phyloP scores from a whole-genome alignment of 2,329 filamentous ascomycete genomes.

The Dactylellina drechsleri region DNA sequence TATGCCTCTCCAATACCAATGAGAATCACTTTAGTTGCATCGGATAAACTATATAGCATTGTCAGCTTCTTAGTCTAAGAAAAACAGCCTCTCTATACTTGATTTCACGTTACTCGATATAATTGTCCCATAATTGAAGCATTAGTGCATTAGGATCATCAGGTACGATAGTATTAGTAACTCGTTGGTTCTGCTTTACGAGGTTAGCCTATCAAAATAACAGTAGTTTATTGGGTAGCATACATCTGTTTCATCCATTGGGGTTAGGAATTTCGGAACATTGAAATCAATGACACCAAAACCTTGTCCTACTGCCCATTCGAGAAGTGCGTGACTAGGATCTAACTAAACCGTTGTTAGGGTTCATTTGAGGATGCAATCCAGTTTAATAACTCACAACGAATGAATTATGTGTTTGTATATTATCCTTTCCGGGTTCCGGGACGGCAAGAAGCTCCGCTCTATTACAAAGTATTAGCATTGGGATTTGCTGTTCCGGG shows the following conservation, averaged over 20 bases:
- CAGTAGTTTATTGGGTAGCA: slow-evolving; percentile 63
- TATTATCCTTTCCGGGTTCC: slow-evolving; percentile 68
- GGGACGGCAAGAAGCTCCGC: slow-evolving; percentile 59
- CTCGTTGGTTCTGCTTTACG: slow-evolving; percentile 62
- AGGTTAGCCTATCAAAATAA: slow-evolving; percentile 9
- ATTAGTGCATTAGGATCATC: slow-evolving; percentile 38
- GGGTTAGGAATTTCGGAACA: slow-evolving; percentile 78
- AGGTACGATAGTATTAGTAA: slow-evolving; percentile 9
- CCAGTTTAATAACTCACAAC: slow-evolving; percentile 70
- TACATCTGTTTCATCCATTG: slow-evolving; percentile 67
- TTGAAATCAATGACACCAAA: slow-evolving; percentile 93
- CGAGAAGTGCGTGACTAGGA: slow-evolving; percentile 79
- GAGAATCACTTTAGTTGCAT: slow-evolving; percentile 79
- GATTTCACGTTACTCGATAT: slow-evolving; percentile 73
- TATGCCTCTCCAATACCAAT: slow-evolving; percentile 92
- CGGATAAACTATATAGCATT: slow-evolving; percentile 65
- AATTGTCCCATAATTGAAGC: slow-evolving; percentile 95
- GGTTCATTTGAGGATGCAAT: slow-evolving; percentile 58
- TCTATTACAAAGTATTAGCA: slow-evolving; percentile 12
- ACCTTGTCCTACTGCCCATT: slow-evolving; percentile 79
- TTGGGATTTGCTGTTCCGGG: background rate
- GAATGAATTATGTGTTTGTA: slow-evolving; percentile 87
- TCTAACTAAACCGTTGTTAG: slow-evolving; percentile 72
- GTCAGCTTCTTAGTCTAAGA: slow-evolving; percentile 7
- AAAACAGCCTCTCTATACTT: no score